A percentile compares a stretch with the other conserved stretches of the same genome.
These are phyloP conservation scores for Styphnolobium japonicum DNA, from an alignment of 306 rosid genomes.

Conservation along the genomic window DNA sequence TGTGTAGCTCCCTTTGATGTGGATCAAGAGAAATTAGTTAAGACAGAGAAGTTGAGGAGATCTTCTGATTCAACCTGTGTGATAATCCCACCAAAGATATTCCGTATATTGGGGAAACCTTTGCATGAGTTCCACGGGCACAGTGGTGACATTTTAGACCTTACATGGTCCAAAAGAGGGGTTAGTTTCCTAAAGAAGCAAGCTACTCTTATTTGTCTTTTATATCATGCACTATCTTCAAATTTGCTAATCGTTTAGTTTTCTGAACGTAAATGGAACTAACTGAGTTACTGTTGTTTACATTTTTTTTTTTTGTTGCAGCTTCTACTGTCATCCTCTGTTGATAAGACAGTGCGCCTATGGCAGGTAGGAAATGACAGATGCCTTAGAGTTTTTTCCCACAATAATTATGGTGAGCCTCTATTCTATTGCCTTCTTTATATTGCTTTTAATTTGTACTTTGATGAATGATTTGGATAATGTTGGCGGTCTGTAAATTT, in stretches of 20 bases:
- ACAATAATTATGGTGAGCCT: slow-evolving; percentile 76
- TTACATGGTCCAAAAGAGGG: slow-evolving; percentile 82
- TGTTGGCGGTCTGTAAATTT: slow-evolving; percentile 3
- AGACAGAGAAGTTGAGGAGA: slow-evolving; percentile 42
- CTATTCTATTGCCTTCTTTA: slow-evolving; percentile 5
- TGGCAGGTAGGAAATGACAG: slow-evolving; percentile 72
- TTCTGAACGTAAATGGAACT: slow-evolving; percentile 12
- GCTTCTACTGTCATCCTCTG: slow-evolving; percentile 83
- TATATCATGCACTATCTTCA: neutral
- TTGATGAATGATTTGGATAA: slow-evolving; percentile 12
- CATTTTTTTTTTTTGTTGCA: slow-evolving; percentile 29
- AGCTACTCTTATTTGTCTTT: neutral
- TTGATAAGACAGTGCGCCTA: slow-evolving; percentile 79
- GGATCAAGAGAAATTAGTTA: slow-evolving; percentile 46
- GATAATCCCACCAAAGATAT: slow-evolving; percentile 69
- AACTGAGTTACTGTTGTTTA: slow-evolving; percentile 8
- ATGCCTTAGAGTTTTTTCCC: slow-evolving; percentile 69
- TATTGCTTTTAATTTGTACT: neutral
- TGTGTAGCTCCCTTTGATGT: slow-evolving; percentile 42
- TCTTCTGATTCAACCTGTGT: slow-evolving; percentile 68
- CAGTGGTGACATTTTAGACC: slow-evolving; percentile 69
- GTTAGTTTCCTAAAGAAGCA: slow-evolving; percentile 47
- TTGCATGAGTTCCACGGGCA: slow-evolving; percentile 79
- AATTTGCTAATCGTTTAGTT: neutral
- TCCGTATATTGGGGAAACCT: slow-evolving; percentile 62